Evolutionary conservation across 2,329 filamentous ascomycete species (phyloP).

Genomic region (Cladophialophora psammophila): DNA sequence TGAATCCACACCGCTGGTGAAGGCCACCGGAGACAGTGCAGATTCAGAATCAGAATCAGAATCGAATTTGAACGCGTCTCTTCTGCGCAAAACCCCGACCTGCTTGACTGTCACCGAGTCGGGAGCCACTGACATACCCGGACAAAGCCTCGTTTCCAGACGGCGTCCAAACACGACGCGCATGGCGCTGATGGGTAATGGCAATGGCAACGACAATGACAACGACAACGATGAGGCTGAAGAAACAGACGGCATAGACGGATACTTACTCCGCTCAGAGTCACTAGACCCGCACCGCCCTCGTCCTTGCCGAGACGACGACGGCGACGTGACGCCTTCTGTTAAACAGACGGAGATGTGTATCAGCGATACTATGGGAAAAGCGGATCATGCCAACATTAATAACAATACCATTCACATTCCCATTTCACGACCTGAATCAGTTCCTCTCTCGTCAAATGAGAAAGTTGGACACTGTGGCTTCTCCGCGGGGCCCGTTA

Average conservation of each 20-base stretch:
- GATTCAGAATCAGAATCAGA: not conserved
- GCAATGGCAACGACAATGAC: not conserved
- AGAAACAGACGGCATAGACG: not conserved
- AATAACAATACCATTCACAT: too few species aligned
- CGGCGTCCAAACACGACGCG: not conserved
- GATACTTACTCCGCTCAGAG: not conserved
- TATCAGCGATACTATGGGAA: not conserved
- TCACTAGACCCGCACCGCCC: not conserved
- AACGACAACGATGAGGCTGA: not conserved
- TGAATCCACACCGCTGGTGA: not conserved
- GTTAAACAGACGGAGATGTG: too few species aligned
- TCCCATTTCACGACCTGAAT: not conserved
- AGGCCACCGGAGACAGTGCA: not conserved
- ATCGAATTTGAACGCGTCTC: not conserved
- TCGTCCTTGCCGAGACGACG: not conserved
- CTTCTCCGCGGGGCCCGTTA: not conserved
- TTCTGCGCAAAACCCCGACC: not conserved
- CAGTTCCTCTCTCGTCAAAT: not conserved
- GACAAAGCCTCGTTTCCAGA: not conserved
- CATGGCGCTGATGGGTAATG: not conserved
- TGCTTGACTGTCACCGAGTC: not conserved
- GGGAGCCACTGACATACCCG: not conserved
- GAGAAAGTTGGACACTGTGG: not conserved
- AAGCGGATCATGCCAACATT: not conserved
- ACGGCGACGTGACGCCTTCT: not conserved